Evolutionary conservation across 106 monocot species (phyloP).

Genomic region (Allium sativum): DNA sequence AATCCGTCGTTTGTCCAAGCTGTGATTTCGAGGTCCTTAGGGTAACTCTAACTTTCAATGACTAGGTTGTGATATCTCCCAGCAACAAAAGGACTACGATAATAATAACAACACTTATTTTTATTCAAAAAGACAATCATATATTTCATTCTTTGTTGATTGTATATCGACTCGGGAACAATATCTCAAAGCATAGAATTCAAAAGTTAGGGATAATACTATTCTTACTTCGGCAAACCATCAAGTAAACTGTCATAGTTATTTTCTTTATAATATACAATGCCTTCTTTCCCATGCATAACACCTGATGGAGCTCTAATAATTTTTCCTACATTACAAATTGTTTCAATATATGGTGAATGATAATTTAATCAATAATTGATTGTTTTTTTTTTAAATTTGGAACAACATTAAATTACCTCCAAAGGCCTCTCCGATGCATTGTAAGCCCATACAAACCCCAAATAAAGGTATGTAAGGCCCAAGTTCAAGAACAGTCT

Average conservation of each 20-base stretch:
- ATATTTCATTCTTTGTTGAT: too few species aligned
- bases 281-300: constrained; percentile 76
- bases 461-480: constrained; percentile 85
- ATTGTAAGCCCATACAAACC: constrained; percentile 98
- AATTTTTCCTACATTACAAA: constrained; percentile 61
- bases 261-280: constrained; percentile 70
- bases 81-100: constrained; percentile 59
- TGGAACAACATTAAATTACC: constrained; percentile 25
- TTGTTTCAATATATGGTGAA: too few species aligned
- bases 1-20: constrained; percentile 93
- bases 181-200: too few species aligned
- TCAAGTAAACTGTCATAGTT: constrained; percentile 41
- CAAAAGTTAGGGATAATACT: too few species aligned
- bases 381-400: too few species aligned
- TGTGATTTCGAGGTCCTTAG: constrained; percentile 63
- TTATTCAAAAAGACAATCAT: too few species aligned
- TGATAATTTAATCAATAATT: too few species aligned
- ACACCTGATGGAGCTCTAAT: constrained; percentile 87
- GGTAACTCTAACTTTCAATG: constrained; percentile 73
- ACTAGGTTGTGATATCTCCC: constrained; percentile 84
- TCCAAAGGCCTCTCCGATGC: constrained; percentile 98
- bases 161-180: too few species aligned
- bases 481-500: constrained; percentile 84
- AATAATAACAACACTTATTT: too few species aligned
- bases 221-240: constrained; percentile 68